These are phyloP conservation scores for Trametopsis cervina DNA, from an alignment of 768 basidiomycete species.

Conservation along the genomic window DNA sequence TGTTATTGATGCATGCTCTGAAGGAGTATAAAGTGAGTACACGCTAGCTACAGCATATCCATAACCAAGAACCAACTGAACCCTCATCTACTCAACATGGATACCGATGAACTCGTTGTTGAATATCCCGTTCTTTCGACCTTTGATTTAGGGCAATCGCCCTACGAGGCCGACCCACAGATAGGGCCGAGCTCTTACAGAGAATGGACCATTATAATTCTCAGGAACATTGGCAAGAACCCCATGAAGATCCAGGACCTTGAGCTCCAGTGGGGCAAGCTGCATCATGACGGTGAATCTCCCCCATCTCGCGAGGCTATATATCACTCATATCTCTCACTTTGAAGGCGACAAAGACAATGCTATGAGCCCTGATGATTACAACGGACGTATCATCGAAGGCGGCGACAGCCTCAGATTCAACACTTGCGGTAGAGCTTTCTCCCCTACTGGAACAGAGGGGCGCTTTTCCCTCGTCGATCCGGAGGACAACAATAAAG, in stretches of 20 bases:
- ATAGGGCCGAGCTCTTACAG: conserved; percentile 2
- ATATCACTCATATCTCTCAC: neutral
- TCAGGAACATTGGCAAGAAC: conserved; percentile 1
- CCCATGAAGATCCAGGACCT: conserved; percentile 2
- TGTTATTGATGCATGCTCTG: too few relatives aligned
- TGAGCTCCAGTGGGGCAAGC: conserved; percentile 5
- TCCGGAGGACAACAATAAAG: neutral
- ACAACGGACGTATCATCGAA: conserved; percentile 1
- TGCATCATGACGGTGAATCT: conserved; percentile 2
- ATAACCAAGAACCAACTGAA: too few relatives aligned
- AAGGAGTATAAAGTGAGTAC: too few relatives aligned
- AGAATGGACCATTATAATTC: conserved; percentile 5
- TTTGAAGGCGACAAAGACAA: conserved; percentile 1
- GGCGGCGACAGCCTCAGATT: neutral
- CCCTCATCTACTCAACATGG: too few relatives aligned
- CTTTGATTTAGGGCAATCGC: too few relatives aligned
- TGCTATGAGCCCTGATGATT: conserved; percentile 1
- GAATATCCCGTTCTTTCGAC: too few relatives aligned
- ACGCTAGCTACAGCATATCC: too few relatives aligned
- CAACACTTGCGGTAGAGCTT: conserved; percentile 6
- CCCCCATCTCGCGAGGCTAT: neutral
- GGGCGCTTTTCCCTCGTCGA: conserved; percentile 9
- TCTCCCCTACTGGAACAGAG: conserved; percentile 7
- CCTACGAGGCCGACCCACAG: too few relatives aligned
- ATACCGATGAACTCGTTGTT: too few relatives aligned